Evolutionary conservation across 1,284 basidiomycete species (phyloP).

Genomic region (Heterobasidion occidentale): DNA sequence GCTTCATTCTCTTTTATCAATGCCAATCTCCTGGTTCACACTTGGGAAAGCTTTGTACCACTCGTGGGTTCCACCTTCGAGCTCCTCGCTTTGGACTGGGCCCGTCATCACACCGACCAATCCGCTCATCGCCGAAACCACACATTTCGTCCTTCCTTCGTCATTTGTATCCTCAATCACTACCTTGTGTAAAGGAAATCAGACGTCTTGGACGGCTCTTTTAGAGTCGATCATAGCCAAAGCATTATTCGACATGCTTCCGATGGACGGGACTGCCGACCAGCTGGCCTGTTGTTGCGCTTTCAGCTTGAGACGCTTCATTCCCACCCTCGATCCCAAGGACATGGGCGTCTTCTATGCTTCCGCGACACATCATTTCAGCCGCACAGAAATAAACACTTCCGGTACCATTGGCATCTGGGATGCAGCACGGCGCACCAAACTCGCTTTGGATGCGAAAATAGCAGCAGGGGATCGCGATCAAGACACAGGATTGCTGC

Average conservation of each 20-base stretch:
- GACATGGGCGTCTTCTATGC: constrained; percentile 2
- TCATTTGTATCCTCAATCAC: background rate
- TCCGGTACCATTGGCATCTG: background rate
- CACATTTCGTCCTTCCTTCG: background rate
- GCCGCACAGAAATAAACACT: background rate
- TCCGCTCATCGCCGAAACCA: background rate
- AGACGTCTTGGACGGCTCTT: constrained; percentile 1
- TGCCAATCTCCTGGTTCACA: constrained; percentile 1
- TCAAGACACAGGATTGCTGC: constrained; percentile 3
- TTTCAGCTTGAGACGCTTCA: constrained; percentile 5
- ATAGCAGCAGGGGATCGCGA: background rate
- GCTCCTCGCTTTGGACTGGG: background rate
- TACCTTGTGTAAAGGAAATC: background rate
- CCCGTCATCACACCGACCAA: background rate
- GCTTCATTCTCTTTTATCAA: background rate
- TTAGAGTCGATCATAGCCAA: constrained; percentile 1
- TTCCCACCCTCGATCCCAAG: background rate
- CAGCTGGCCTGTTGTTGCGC: background rate
- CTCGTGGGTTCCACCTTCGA: background rate
- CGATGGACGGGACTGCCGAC: constrained; percentile 2
- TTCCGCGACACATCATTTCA: constrained; percentile 1
- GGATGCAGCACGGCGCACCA: constrained; percentile 1
- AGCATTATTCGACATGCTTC: constrained; percentile 2
- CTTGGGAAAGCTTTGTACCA: background rate
- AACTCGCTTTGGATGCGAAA: background rate